Conservation (phyloP, 306 rosid species). For the Neltuma alba region DNA sequence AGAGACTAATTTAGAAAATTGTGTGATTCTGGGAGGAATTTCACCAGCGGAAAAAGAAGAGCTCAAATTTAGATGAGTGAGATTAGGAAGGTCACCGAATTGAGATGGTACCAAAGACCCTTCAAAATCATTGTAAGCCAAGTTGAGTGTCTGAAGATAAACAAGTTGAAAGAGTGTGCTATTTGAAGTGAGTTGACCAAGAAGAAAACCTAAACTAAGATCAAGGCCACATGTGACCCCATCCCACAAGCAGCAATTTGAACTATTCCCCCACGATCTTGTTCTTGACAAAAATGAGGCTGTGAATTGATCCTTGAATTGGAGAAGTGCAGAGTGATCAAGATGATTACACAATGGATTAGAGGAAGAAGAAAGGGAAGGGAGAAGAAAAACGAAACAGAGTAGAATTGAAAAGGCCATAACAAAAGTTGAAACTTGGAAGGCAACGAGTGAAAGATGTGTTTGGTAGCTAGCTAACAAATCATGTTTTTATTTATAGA, state of each 20-base stretch:
- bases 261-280: conserved; percentile 2
- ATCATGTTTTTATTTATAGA: not conserved
- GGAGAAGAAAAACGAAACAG: not conserved
- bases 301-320: not conserved
- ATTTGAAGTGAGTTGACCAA: conserved; percentile 22
- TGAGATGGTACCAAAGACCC: conserved; percentile 2
- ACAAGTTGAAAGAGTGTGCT: conserved; percentile 17
- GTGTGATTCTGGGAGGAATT: not conserved
- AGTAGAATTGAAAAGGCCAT: not conserved
- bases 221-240: conserved; percentile 14
- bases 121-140: conserved; percentile 19
- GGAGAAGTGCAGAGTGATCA: not conserved
- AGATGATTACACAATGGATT: not conserved
- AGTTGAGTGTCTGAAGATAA: conserved; percentile 14
- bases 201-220: not conserved
- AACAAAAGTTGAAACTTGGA: not conserved
- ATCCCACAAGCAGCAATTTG: conserved; percentile 33
- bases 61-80: conserved; percentile 28
- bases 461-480: not conserved
- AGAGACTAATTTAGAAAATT: not conserved
- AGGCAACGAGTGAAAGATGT: not conserved
- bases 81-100: conserved; percentile 19
- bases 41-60: rapidly evolving
- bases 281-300: not conserved
- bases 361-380: not conserved